Evolutionary conservation across 2,329 filamentous ascomycete genomes (phyloP), one percentile per base, ranked within the genome.

Genomic region (Exophiala sideris): DNA sequence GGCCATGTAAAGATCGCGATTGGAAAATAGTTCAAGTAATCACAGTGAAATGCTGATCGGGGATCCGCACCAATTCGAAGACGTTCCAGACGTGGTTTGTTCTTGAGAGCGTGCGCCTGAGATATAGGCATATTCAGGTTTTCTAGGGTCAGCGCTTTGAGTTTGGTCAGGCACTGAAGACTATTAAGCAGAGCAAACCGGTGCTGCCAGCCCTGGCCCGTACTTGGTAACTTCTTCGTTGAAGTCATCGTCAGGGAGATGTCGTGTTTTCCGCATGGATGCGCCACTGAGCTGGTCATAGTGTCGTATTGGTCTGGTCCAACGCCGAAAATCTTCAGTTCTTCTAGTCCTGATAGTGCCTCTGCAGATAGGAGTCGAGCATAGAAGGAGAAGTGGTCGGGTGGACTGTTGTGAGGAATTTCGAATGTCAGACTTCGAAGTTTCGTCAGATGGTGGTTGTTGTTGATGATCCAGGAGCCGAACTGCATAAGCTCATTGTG

Each of bases 101-200:
- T 54, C 6, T 32, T 49, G 32, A 63, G 39, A 2, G 60, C 41
- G 20, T 60, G 54, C 9, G 45, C 33, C 41, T 42, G 33, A 16
- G 48, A 21, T 10, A 63, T 10, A 29, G 59, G 59, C 14, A 57
- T 32, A 39, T 63, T 63, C 32, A 57, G 33, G 40, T 62, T 62
- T 21, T 55, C 52, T 10, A 63, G 21, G 20, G 58, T 54, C 10
- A 63, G 49, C 8, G 55, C 51, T 18, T 45, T 49, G 11, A 63
- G 50, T 8, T 56, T 49, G 10, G 21, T 11, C 3, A 62, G 48
- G 11, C 18, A 49, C 8, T 32, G 35, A 10, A 59, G 42, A 21
- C 42, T 44, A 44, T 60, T 53, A 36, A 56, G 18, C 11, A 58
- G 14, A 38, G 10, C 16, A 8, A 57, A 16, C 20, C 49, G 45